These are phyloP conservation scores for Aspergillus sclerotioniger DNA, from an alignment of 495 filamentous ascomycete genomes.

Conservation along the genomic window DNA sequence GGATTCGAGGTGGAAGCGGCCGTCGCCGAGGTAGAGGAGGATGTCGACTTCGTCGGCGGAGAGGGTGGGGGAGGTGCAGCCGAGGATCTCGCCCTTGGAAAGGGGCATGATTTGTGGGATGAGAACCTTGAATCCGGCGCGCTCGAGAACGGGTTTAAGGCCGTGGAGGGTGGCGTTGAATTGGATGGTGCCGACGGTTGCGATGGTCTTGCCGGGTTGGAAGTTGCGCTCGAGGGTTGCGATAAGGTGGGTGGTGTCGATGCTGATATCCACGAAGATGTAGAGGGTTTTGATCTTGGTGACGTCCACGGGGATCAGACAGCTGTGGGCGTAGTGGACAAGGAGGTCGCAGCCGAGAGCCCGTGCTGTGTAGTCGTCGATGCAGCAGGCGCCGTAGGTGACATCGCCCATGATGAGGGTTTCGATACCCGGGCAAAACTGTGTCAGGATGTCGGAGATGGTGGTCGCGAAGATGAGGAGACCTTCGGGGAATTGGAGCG, in stretches of 20 bases:
- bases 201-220: slow-evolving; percentile 75
- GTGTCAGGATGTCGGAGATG: slow-evolving; percentile 92
- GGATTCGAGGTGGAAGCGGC: slow-evolving; percentile 93
- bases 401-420: slow-evolving; percentile 99
- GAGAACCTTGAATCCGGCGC: slow-evolving; percentile 74
- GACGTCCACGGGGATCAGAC: slow-evolving; percentile 91
- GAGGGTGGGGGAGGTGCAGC: slow-evolving; percentile 87
- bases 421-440: slow-evolving; percentile 87
- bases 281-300: slow-evolving; percentile 95
- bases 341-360: slow-evolving; percentile 93
- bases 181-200: slow-evolving; percentile 95
- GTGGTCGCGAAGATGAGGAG: slow-evolving; percentile 95
- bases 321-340: slow-evolving; percentile 96
- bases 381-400: slow-evolving; percentile 97
- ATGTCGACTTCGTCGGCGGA: slow-evolving; percentile 59
- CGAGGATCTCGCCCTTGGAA: slow-evolving; percentile 90
- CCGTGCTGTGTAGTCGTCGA: slow-evolving; percentile 95
- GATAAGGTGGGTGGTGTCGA: slow-evolving; percentile 83
- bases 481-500: slow-evolving; percentile 94
- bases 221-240: slow-evolving; percentile 90
- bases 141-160: slow-evolving; percentile 69
- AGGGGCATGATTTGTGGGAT: slow-evolving; percentile 93
- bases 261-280: slow-evolving; percentile 96
- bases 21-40: slow-evolving; percentile 92
- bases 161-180: slow-evolving; percentile 96